These are phyloP conservation scores for Phlebiopsis flavidoalba DNA, from an alignment of 768 basidiomycete genomes.

Conservation along the genomic window DNA sequence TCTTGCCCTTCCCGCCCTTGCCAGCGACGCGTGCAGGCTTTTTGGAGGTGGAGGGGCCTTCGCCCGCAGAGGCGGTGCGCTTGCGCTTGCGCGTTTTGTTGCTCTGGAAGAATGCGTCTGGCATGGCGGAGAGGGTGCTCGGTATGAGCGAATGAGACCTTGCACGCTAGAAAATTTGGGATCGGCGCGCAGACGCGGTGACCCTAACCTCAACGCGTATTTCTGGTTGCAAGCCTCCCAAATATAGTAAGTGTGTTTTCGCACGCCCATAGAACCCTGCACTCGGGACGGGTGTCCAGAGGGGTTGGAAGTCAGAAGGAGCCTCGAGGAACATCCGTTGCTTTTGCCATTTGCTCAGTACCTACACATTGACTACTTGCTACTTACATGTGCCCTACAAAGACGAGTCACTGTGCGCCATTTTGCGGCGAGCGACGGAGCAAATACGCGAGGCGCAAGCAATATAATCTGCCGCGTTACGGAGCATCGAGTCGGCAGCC, in stretches of 20 bases:
- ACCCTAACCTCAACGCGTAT: background rate
- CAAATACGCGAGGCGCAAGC: background rate
- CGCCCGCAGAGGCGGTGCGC: conserved; percentile 33
- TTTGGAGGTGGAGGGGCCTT: conserved; percentile 27
- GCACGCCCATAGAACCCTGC: background rate
- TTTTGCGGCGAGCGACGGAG: background rate
- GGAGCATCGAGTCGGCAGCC: no score
- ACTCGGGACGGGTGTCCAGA: background rate
- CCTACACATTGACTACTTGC: background rate
- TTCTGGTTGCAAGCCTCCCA: background rate
- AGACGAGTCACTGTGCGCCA: background rate
- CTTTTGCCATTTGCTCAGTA: background rate
- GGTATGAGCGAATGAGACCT: background rate
- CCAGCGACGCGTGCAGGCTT: conserved; percentile 21
- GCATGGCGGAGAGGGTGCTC: conserved; percentile 40
- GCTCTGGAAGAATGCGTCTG: conserved; percentile 76
- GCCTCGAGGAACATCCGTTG: background rate
- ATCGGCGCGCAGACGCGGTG: background rate
- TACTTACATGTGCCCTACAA: background rate
- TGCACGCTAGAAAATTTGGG: background rate
- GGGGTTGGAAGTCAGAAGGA: background rate
- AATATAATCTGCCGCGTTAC: background rate
- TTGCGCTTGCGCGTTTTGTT: conserved; percentile 60
- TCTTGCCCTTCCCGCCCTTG: conserved; percentile 19
- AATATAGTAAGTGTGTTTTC: background rate